Base-by-base conservation (phyloP, 176 grass and related monocot species). In the Guadua angustifolia region DNA sequence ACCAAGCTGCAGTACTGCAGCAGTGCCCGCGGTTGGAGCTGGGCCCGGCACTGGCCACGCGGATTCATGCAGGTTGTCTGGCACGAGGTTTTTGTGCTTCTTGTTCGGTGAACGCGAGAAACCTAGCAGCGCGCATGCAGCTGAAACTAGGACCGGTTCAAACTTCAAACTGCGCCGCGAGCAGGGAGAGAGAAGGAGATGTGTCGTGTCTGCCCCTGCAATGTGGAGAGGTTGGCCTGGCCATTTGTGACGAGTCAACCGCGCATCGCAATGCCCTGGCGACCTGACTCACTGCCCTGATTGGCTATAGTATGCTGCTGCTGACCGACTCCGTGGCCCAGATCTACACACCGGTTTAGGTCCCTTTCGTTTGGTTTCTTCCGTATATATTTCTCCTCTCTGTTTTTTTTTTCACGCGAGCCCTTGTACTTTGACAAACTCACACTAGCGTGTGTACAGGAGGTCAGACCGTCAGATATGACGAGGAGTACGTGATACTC, bases 231-330 rank as follows among this genome's bases (percentile, higher is more conserved):
- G 82, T n/a, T 60, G 82, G 36, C 10, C 6, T 60, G 82, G 36
- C 10, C 6, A 80, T 52, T 85, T 9, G 81, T 85, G 82, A 12
- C 63, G 2, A 44, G 86, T 88, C 66, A 79, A 79, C 81, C 47
- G 46, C 11, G 67, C 49, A 19, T 59, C 56, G 59, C 71, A 44
- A 65, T 63, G 69, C 77, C 77, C 45, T 29, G 44, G 58, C 55
- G 43, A 71, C 33, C 67, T 11, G 57, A 14, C 75, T 24, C 21
- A 6, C 35, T 36, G 50, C 40, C 42, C 24, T 66, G 45, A 51
- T 45, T 47, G 50, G 17, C 55, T 22, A 4, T 7, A 13, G 10
- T 7, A 12, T n/a, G n/a, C 3, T 45, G n/a, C 4, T 12, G 53
- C 53, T 57, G 57, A 24, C 57, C 11, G 10, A 5, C 42, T 73